Percentiles rank a stretch among this genome's conserved stretches.
phyloP scores from a whole-genome alignment of 2,329 filamentous ascomycete species.

The Aspergillus tubingensis region DNA sequence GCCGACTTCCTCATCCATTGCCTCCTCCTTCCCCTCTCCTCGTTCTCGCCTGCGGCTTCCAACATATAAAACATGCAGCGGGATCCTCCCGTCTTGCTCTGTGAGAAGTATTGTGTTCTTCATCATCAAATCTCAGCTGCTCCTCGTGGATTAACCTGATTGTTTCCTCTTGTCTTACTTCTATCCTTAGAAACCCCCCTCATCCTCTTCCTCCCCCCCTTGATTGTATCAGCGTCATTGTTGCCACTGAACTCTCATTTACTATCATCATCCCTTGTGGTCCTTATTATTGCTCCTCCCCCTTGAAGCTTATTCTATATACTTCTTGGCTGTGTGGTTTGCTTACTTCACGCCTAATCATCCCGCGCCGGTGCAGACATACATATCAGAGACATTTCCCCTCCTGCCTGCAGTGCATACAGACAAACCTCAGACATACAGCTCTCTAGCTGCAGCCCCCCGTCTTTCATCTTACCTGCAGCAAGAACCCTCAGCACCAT shows the following conservation, averaged over 20 bases:
- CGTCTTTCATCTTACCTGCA: slow-evolving; percentile 16
- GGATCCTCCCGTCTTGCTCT: slow-evolving; percentile 25
- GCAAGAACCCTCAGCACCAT: slow-evolving; percentile 8
- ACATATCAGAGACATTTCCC: slow-evolving; percentile 12
- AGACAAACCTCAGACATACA: slow-evolving; percentile 27
- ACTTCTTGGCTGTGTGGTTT: background rate
- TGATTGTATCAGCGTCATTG: slow-evolving; percentile 15
- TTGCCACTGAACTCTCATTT: slow-evolving; percentile 4
- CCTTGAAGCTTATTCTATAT: slow-evolving; percentile 13
- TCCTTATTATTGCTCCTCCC: slow-evolving; percentile 9
- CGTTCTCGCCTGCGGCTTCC: slow-evolving; percentile 24
- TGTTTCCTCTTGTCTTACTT: slow-evolving; percentile 12
- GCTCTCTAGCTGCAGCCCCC: slow-evolving; percentile 7
- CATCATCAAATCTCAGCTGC: slow-evolving; percentile 20
- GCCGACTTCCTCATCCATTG: slow-evolving; percentile 7
- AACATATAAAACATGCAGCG: slow-evolving; percentile 41
- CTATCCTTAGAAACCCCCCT: slow-evolving; percentile 13
- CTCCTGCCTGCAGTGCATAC: background rate
- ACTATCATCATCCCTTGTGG: background rate
- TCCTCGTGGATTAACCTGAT: slow-evolving; percentile 30
- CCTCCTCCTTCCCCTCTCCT: slow-evolving; percentile 16
- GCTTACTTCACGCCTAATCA: slow-evolving; percentile 13
- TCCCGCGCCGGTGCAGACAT: slow-evolving; percentile 4
- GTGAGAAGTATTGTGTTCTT: slow-evolving; percentile 25
- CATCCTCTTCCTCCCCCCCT: background rate